These are phyloP conservation scores for Quercus cerris DNA, from an alignment of 306 rosid genomes.

Conservation along the genomic window DNA sequence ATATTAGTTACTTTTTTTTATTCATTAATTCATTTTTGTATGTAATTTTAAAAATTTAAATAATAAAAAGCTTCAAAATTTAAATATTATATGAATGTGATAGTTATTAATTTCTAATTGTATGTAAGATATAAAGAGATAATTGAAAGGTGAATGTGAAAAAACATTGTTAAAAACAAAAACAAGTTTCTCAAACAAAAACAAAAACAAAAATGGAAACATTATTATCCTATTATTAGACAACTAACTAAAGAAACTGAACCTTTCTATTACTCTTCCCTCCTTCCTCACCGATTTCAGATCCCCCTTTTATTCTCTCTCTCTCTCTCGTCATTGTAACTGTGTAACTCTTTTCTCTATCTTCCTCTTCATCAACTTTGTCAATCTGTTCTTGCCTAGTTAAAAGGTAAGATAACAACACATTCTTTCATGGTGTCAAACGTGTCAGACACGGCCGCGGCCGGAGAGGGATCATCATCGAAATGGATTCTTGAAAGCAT, in stretches of 20 bases:
- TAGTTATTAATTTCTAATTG: no score
- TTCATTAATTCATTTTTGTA: no score
- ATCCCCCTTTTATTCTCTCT: constrained; percentile 11
- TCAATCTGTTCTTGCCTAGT: background rate
- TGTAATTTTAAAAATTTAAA: no score
- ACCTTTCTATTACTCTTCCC: constrained; percentile 8
- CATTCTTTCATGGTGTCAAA: constrained; percentile 3
- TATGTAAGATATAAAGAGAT: no score
- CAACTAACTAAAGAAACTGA: background rate
- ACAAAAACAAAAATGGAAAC: background rate
- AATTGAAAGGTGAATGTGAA: no score
- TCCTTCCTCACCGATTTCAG: constrained; percentile 3
- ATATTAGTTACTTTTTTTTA: no score
- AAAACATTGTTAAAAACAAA: no score
- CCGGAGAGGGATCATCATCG: constrained; percentile 36
- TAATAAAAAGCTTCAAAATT: no score
- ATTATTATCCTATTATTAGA: constrained; percentile 19
- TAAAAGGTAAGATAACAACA: background rate
- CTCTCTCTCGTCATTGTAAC: constrained; percentile 12
- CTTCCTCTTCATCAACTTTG: constrained; percentile 4
- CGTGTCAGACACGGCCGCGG: constrained; percentile 17
- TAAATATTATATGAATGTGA: no score
- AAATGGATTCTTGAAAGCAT: constrained; percentile 54
- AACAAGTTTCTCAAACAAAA: background rate
- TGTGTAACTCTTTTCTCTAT: background rate